phyloP scores from a whole-genome alignment of 345 rosid genomes.

The Dipteronia sinensis region DNA sequence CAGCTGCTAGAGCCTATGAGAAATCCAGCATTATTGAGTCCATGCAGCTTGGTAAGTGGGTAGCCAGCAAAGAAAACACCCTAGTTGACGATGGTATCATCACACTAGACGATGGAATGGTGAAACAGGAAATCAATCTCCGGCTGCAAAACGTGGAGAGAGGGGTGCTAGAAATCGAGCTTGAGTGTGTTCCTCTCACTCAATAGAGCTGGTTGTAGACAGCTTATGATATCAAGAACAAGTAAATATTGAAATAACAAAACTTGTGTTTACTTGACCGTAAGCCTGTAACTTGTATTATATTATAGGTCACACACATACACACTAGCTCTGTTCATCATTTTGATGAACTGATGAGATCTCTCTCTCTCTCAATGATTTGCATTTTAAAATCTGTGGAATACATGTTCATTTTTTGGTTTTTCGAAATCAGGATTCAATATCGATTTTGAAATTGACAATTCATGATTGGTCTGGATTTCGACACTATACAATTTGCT shows the following conservation, averaged over 20 bases:
- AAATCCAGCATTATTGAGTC: slow-evolving; percentile 51
- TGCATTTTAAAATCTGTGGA: neutral
- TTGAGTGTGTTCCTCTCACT: slow-evolving; percentile 91
- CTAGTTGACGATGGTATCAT: slow-evolving; percentile 76
- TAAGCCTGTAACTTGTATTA: too few species aligned
- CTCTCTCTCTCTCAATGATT: neutral
- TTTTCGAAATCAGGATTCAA: neutral
- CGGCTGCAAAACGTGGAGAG: slow-evolving; percentile 88
- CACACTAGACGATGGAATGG: slow-evolving; percentile 67
- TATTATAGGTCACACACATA: too few species aligned
- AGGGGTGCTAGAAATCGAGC: slow-evolving; percentile 82
- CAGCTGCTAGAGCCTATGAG: slow-evolving; percentile 84
- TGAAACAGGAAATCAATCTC: slow-evolving; percentile 76
- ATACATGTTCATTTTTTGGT: neutral
- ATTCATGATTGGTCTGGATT: neutral
- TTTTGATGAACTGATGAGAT: neutral
- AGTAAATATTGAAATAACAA: neutral
- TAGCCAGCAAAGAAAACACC: slow-evolving; percentile 70
- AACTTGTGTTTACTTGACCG: too few species aligned
- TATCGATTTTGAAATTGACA: too few species aligned
- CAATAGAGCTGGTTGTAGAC: slow-evolving; percentile 46
- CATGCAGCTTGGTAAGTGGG: slow-evolving; percentile 76
- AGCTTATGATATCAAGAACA: neutral
- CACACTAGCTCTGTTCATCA: neutral
- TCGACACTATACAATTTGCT: neutral